Conservation (phyloP, 202 grass and related monocot species). For the Hordeum pubiflorum region DNA sequence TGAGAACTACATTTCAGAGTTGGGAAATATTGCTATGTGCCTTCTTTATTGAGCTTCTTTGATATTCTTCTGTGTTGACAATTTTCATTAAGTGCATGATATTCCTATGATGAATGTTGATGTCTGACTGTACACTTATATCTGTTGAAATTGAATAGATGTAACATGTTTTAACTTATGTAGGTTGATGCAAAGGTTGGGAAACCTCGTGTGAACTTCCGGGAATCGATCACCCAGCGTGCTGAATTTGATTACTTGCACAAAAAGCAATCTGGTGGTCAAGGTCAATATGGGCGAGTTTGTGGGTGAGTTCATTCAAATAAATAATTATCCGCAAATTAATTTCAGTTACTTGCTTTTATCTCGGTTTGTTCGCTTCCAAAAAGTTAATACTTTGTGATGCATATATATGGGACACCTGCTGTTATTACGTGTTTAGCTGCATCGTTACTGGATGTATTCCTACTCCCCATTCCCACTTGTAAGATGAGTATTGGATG, state of each 20-base stretch:
- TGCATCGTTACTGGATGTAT: background rate
- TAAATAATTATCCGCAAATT: background rate
- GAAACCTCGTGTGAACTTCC: conserved; percentile 92
- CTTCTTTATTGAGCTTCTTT: conserved; percentile 2
- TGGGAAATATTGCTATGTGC: background rate
- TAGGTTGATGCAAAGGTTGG: conserved; percentile 93
- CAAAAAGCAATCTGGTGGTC: conserved; percentile 96
- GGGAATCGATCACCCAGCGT: conserved; percentile 84
- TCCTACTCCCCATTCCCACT: background rate
- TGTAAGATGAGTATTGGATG: conserved; percentile 6
- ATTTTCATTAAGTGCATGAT: background rate
- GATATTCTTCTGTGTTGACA: background rate
- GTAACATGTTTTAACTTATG: background rate
- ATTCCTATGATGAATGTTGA: background rate
- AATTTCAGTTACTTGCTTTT: background rate
- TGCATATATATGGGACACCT: background rate
- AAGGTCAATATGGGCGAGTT: conserved; percentile 99
- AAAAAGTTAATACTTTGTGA: background rate
- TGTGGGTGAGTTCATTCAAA: conserved; percentile 52
- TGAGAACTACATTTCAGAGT: background rate
- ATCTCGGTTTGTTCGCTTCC: background rate
- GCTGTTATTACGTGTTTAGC: background rate
- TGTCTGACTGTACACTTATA: background rate
- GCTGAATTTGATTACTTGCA: conserved; percentile 94
- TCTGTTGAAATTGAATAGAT: conserved; percentile 8